Evolutionary conservation across 75 land plant species (phyloP), one percentile per base, ranked within the genome.

Genomic region (Ceratopteris richardii): DNA sequence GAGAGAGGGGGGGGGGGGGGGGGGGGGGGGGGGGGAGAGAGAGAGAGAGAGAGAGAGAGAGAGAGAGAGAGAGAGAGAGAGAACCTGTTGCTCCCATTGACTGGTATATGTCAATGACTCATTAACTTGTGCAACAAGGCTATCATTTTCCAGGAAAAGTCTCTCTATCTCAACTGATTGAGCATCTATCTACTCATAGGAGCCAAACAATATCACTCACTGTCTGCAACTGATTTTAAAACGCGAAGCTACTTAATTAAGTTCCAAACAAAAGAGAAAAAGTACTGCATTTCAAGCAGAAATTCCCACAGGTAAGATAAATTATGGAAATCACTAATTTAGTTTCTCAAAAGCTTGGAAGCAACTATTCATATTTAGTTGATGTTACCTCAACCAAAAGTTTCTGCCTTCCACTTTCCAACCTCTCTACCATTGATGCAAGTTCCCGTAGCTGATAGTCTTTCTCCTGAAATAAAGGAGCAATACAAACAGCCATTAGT

Each of bases 141-240:
- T 79, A 17, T 76, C 71, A 59, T 92, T 92, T 62, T 92, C 97
- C 64, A 82, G 77, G 69, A 92, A 92, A 22, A 88, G 84, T 70
- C 82, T 82, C 56, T 92, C 97, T 51, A 92, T 92, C 71, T 88
- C 97, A 44, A 87, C 66, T 46, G 98, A 93, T 68, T 88, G 95
- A 26, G 71, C 60, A 75, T 93, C 95, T 69, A 88, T 85, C 98
- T 93, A 80, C 51, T 44, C 57, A 30, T 40, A 62, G 19, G 28
- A 14, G 54, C 17, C 33, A 58, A 24, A 14, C 57, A 6, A 7
- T 56, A n/a, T n/a, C n/a, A n/a, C n/a, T n/a, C n/a, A n/a, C n/a
- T n/a, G n/a, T n/a, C n/a, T n/a, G n/a, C n/a, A n/a, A n/a, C n/a
- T n/a, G n/a, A n/a, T n/a, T n/a, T n/a, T n/a, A n/a, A n/a, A n/a